Evolutionary conservation across 352 stramenopile species (phyloP).

Genomic region (Globisporangium parvum): DNA sequence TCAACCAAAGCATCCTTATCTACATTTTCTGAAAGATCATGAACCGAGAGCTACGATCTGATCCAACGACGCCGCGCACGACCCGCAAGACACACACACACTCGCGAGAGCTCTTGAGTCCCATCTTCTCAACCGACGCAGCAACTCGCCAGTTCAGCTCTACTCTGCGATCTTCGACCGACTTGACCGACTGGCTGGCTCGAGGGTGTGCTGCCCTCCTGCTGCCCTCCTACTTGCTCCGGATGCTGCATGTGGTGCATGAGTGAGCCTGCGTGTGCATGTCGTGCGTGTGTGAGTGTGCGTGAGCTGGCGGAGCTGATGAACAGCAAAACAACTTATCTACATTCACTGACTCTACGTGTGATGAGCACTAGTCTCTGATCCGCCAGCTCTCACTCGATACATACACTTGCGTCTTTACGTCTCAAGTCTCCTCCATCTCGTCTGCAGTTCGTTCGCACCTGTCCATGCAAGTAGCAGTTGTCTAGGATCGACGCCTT

Average conservation of each 20-base stretch:
- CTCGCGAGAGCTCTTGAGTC: not conserved
- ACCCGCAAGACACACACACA: not conserved
- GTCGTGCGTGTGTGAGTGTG: not conserved
- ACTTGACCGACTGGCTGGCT: not conserved
- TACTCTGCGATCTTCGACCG: not conserved
- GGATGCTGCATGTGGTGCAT: slow-evolving; percentile 1
- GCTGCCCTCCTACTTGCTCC: no score
- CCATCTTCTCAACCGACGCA: no score
- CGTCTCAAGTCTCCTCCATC: no score
- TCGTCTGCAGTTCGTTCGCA: no score
- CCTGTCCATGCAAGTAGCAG: no score
- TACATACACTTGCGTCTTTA: no score
- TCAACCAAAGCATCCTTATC: slow-evolving; percentile 50
- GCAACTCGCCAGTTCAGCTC: no score
- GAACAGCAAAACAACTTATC: slow-evolving; percentile 37
- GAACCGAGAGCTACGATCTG: slow-evolving; percentile 19
- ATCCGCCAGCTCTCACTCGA: slow-evolving; percentile 20
- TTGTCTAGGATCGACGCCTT: no score
- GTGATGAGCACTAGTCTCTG: slow-evolving; percentile 17
- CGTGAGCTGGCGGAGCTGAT: slow-evolving; percentile 10
- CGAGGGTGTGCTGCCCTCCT: not conserved
- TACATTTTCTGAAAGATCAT: slow-evolving; percentile 60
- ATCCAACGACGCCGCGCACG: slow-evolving; percentile 14
- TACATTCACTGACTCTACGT: slow-evolving; percentile 57
- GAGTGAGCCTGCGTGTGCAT: not conserved